phyloP scores from a whole-genome alignment of 495 filamentous ascomycete species.

The Aspergillus campestris region DNA sequence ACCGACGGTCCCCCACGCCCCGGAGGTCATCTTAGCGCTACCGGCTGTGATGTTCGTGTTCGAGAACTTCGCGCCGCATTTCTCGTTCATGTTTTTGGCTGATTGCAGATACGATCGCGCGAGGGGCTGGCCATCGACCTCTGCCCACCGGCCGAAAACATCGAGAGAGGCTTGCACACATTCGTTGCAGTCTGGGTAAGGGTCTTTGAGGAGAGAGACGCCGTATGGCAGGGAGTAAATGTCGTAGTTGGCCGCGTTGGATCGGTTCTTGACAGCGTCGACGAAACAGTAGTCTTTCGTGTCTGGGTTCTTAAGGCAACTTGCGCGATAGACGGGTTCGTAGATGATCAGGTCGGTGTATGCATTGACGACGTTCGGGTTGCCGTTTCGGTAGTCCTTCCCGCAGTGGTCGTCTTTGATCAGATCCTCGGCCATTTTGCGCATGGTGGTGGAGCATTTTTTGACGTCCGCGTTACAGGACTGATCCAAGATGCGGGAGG shows the following conservation, averaged over 20 bases:
- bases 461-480: constrained; percentile 57
- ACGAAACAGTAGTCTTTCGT: constrained; percentile 57
- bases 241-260: constrained; percentile 58
- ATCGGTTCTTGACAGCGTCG: constrained; percentile 68
- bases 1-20: constrained; percentile 7
- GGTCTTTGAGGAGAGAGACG: constrained; percentile 50
- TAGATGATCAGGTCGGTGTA: constrained; percentile 68
- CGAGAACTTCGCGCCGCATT: constrained; percentile 57
- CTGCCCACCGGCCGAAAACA: constrained; percentile 53
- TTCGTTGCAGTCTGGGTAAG: constrained; percentile 57
- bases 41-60: constrained; percentile 48
- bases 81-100: constrained; percentile 54
- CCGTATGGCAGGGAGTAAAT: constrained; percentile 83
- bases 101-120: constrained; percentile 51
- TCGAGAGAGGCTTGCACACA: constrained; percentile 66
- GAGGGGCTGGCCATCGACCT: constrained; percentile 50
- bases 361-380: constrained; percentile 63
- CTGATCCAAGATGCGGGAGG: constrained; percentile 62
- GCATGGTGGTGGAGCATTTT: constrained; percentile 52
- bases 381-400: constrained; percentile 53
- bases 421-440: constrained; percentile 49
- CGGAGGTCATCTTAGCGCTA: constrained; percentile 4
- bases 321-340: constrained; percentile 64
- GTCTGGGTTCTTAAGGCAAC: constrained; percentile 54
- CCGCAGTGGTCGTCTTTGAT: constrained; percentile 54